Evolutionary conservation across 345 rosid species (phyloP).

Genomic region (Lumnitzera littorea): DNA sequence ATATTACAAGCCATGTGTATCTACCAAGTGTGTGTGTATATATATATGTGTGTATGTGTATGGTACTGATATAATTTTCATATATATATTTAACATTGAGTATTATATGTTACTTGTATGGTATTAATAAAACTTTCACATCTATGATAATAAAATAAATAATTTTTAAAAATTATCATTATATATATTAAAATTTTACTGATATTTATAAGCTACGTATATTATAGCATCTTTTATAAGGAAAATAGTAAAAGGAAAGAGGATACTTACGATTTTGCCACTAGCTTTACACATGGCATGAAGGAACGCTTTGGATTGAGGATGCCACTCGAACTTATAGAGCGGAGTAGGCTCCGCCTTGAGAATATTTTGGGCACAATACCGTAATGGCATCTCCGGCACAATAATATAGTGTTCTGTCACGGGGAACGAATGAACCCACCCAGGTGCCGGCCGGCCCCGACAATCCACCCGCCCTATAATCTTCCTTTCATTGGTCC

Average conservation of each 20-base stretch:
- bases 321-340: conserved; percentile 93
- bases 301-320: conserved; percentile 55
- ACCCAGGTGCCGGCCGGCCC: conserved; percentile 76
- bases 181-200: too few species aligned
- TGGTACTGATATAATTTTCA: too few species aligned
- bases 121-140: too few species aligned
- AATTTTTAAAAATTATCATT: too few species aligned
- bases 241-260: too few species aligned
- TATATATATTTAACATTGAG: too few species aligned
- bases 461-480: conserved; percentile 73
- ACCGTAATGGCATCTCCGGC: conserved; percentile 92
- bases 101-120: too few species aligned
- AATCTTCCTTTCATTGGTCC: conserved; percentile 72
- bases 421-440: conserved; percentile 97
- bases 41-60: too few species aligned
- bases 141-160: too few species aligned
- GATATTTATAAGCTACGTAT: too few species aligned
- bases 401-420: conserved; percentile 72
- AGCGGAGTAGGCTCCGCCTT: conserved; percentile 90
- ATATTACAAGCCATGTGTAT: too few species aligned
- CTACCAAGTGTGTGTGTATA: too few species aligned
- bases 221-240: background rate
- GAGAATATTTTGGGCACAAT: conserved; percentile 65
- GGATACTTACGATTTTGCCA: conserved; percentile 59
- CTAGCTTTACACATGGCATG: conserved; percentile 88